Base-by-base conservation (phyloP, 2,329 filamentous ascomycete species). In the Colletotrichum endophyticum region DNA sequence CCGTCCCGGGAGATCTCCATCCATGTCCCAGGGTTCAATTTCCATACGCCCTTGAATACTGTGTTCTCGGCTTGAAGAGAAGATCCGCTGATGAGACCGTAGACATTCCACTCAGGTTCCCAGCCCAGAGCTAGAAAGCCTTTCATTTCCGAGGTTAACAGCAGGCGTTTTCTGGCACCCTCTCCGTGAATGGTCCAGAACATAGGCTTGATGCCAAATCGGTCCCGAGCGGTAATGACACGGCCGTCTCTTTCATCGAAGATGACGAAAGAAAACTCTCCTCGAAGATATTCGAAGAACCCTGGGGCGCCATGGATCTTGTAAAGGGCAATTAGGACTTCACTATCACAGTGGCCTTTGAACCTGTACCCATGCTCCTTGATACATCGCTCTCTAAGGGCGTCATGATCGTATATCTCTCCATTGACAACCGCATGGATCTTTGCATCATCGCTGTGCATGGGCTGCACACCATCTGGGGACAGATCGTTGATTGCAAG, bases 161-260 rank as follows among this genome's bases (percentile, higher is more conserved):
- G 80, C 3, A 92, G 66, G 68, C 83, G 81, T 5, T 82, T 83
- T 6, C 56, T 30, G 15, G 28, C 16, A 25, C 22, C 59, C 3
- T 66, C 16, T 11, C 59, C 70, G 2, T 49, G 7, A 8, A 67
- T 63, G 0, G 88, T 91, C 83, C 87, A 92, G 75, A 89, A 88
- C n/a, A 92, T 83, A 3, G 90, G 89, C 79, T 92, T 92, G 79
- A 92, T 89, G 5, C 90, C 90, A 79, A 88, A 91, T 1, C 90
- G 86, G 79, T 92, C 90, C 16, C 89, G 82, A 1, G 84, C 89
- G 0, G 86, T 88, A 36, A 92, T 81, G 36, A 91, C 82, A 0
- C 84, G 76, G 67, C 86, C 80, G 4, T 81, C 80, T 7, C 56
- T 73, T 11, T 76, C 74, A 76, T 92, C 90, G 71, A 87, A 90